A percentile compares a stretch with the other conserved stretches of the same genome.
Conservation (phyloP, 169 alveolate genomes). For the Plasmodium knowlesi region DNA sequence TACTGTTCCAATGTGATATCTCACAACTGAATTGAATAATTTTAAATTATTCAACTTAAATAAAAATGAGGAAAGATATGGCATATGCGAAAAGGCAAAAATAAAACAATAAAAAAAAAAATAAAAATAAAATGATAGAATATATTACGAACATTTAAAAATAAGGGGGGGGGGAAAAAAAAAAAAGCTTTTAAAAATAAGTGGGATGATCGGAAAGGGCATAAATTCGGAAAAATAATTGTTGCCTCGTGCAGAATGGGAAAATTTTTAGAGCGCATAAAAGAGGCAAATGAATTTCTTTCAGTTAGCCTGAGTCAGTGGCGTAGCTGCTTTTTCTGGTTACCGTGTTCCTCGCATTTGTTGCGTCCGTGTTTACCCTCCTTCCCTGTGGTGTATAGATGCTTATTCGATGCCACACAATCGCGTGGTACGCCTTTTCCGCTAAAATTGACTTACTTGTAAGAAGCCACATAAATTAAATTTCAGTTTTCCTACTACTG, state of each 20-base stretch:
- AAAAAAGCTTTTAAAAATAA: not conserved
- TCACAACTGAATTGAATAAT: not conserved
- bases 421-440: not conserved
- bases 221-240: not conserved
- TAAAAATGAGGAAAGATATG: constrained; percentile 32
- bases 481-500: not conserved
- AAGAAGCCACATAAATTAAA: not conserved
- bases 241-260: not conserved
- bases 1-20: not conserved
- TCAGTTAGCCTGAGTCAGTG: not conserved
- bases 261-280: not conserved
- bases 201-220: not conserved
- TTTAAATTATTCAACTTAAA: constrained; percentile 25
- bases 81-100: constrained; percentile 46
- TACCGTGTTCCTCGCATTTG: not conserved
- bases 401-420: not conserved
- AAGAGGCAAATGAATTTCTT: not conserved
- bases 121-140: constrained; percentile 22
- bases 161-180: not conserved
- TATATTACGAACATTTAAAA: constrained; percentile 40
- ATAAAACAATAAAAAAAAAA: constrained; percentile 24
- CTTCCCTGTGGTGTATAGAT: not conserved
- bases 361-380: not conserved
- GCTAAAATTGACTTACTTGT: not conserved
- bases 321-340: not conserved